Conservation (phyloP, 2,329 filamentous ascomycete genomes). For the Fusarium sp. region DNA sequence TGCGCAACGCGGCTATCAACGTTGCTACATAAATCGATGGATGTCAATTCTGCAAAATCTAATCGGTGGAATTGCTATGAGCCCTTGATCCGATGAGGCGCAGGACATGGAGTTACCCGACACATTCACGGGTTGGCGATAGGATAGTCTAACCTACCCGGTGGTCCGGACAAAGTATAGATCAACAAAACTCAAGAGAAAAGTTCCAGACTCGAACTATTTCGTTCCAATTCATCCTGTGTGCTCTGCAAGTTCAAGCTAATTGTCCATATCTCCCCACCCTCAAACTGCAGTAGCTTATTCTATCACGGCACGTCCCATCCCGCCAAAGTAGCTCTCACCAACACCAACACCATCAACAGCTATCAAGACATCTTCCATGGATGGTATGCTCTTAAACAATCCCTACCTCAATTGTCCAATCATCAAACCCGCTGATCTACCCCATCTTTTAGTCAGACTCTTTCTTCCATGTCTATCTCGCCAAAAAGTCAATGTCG, state of each 20-base stretch:
- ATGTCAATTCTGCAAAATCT: slow-evolving; percentile 10
- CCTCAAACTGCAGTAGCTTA: slow-evolving; percentile 2
- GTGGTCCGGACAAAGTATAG: slow-evolving; percentile 4
- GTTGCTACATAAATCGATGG: slow-evolving; percentile 22
- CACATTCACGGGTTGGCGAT: slow-evolving; percentile 6
- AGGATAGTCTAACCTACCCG: slow-evolving; percentile 10
- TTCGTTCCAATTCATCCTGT: slow-evolving; percentile 1
- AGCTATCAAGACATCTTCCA: slow-evolving; percentile 24
- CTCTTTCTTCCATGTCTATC: slow-evolving; percentile 23
- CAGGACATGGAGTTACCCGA: slow-evolving; percentile 32
- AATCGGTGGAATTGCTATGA: slow-evolving; percentile 19
- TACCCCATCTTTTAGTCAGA: slow-evolving; percentile 45
- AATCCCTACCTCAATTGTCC: slow-evolving; percentile 32
- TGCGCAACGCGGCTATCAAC: slow-evolving; percentile 18
- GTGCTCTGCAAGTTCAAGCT: background rate
- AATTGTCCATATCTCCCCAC: background rate
- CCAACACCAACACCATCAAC: slow-evolving; percentile 8
- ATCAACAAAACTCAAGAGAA: background rate
- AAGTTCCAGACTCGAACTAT: background rate
- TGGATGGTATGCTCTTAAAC: background rate
- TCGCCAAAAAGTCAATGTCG: slow-evolving; percentile 28
- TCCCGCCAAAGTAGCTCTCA: slow-evolving; percentile 25
- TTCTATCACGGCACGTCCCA: slow-evolving; percentile 38
- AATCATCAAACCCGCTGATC: slow-evolving; percentile 21
- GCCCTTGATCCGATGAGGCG: slow-evolving; percentile 19